Percentiles rank a stretch among this genome's conserved stretches.
Conservation (phyloP, 257 asterid species). For the Gentiana straminea region DNA sequence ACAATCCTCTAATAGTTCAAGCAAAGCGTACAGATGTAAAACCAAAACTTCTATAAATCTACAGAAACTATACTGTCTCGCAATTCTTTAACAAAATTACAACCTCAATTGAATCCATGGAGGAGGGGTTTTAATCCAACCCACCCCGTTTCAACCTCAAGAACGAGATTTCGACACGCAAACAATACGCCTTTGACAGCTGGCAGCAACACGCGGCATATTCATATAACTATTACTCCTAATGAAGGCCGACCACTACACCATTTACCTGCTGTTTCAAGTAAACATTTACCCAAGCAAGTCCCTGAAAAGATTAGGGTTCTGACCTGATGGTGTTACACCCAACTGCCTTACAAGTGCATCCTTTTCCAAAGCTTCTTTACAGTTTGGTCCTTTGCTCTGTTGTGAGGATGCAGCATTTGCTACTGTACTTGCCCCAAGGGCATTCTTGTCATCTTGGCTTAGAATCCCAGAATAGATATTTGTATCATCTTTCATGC, state of each 20-base stretch:
- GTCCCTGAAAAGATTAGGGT: constrained; percentile 80
- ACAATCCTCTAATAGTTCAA: too few relatives aligned
- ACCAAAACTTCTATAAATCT: constrained; percentile 6
- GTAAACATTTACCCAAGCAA: constrained; percentile 47
- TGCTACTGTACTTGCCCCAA: constrained; percentile 20
- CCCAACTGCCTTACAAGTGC: constrained; percentile 92
- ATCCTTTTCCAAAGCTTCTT: constrained; percentile 79
- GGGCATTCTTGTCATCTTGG: constrained; percentile 30
- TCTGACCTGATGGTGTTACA: constrained; percentile 73
- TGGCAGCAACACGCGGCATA: neutral
- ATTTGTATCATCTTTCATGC: constrained; percentile 15
- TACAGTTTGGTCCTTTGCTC: constrained; percentile 62
- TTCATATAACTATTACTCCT: neutral
- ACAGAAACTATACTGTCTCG: constrained; percentile 11
- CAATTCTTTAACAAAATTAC: neutral
- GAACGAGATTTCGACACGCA: too few relatives aligned
- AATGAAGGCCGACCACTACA: neutral
- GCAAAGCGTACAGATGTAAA: too few relatives aligned
- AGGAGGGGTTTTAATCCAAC: neutral
- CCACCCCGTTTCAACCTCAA: neutral
- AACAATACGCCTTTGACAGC: too few relatives aligned
- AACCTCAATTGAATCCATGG: constrained; percentile 1
- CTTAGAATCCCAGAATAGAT: constrained; percentile 14
- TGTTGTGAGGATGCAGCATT: constrained; percentile 19
- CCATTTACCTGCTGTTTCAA: neutral